These are phyloP conservation scores for Lichtheimia ornata DNA, from an alignment of 371 early-diverging fungal species.

Conservation along the genomic window DNA sequence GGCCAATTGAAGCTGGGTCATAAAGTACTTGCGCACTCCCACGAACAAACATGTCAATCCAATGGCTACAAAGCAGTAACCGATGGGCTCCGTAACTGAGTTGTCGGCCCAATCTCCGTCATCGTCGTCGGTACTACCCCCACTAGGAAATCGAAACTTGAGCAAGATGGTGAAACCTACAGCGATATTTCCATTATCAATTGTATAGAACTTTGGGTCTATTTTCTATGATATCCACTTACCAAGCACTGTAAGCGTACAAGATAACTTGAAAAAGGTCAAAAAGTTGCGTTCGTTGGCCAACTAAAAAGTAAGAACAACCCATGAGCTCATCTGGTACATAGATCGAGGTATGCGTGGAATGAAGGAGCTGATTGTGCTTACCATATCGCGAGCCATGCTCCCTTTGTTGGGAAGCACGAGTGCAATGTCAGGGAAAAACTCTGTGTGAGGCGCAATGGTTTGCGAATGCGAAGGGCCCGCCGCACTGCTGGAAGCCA, in stretches of 20 bases:
- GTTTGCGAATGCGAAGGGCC: slow-evolving; percentile 6
- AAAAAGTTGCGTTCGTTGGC: slow-evolving; percentile 51
- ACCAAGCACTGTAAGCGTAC: slow-evolving; percentile 46
- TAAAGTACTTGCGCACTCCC: slow-evolving; percentile 43
- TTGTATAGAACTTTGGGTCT: background rate
- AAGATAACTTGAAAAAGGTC: slow-evolving; percentile 38
- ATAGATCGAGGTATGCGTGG: no score
- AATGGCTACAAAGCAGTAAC: slow-evolving; percentile 35
- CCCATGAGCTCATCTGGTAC: no score
- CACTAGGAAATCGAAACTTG: slow-evolving; percentile 39
- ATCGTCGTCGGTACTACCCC: background rate
- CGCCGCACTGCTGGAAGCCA: no score
- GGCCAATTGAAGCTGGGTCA: slow-evolving; percentile 28
- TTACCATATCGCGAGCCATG: slow-evolving; percentile 14
- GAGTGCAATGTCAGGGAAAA: slow-evolving; percentile 13
- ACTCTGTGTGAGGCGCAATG: background rate
- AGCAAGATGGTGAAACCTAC: slow-evolving; percentile 41
- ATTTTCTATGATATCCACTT: background rate
- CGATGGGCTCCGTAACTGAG: slow-evolving; percentile 24
- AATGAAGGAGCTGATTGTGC: slow-evolving; percentile 1
- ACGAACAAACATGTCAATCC: slow-evolving; percentile 31
- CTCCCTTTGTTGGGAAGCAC: slow-evolving; percentile 16
- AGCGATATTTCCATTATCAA: background rate
- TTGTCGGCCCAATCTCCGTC: slow-evolving; percentile 12
- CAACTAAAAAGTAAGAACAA: slow-evolving; percentile 16